A percentile compares a stretch with the other conserved stretches of the same genome.
These are phyloP conservation scores for Helichrysum umbraculigerum DNA, from an alignment of 129 eudicot species.

Conservation along the genomic window DNA sequence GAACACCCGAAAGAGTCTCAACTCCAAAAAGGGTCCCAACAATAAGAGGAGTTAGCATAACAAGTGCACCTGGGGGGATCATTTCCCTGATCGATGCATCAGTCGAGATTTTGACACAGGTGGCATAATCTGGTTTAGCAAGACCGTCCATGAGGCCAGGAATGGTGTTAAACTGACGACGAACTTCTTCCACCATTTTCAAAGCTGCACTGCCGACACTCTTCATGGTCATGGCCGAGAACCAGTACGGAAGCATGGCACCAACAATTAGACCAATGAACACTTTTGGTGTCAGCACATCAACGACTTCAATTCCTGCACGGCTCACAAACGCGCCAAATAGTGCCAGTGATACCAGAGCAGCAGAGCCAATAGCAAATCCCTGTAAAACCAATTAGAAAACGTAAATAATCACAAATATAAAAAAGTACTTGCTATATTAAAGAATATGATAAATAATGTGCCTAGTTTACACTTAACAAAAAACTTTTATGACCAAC, in stretches of 20 bases:
- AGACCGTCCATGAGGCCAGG: slow-evolving; percentile 81
- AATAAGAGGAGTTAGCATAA: slow-evolving; percentile 86
- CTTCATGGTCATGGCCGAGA: slow-evolving; percentile 96
- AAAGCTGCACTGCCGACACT: slow-evolving; percentile 91
- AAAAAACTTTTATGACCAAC: not conserved
- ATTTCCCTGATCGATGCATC: slow-evolving; percentile 90
- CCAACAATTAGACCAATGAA: slow-evolving; percentile 83
- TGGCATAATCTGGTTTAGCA: slow-evolving; percentile 77
- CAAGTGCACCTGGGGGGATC: slow-evolving; percentile 90
- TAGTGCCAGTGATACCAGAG: slow-evolving; percentile 73
- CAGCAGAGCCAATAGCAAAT: slow-evolving; percentile 89
- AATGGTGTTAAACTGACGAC: slow-evolving; percentile 77
- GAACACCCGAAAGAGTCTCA: slow-evolving; percentile 83
- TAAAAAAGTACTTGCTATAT: not conserved
- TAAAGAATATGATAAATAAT: no score
- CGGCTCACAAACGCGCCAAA: slow-evolving; percentile 93
- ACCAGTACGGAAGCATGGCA: slow-evolving; percentile 97
- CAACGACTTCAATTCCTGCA: slow-evolving; percentile 60
- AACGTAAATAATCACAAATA: not conserved
- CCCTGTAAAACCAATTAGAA: slow-evolving; percentile 41
- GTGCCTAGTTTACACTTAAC: not conserved
- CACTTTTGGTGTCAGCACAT: slow-evolving; percentile 80
- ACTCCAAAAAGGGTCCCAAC: slow-evolving; percentile 79
- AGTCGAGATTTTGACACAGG: slow-evolving; percentile 84
- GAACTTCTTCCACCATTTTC: slow-evolving; percentile 88